phyloP scores from a whole-genome alignment of 2,329 filamentous ascomycete genomes.

The Cytospora paraplurivora region DNA sequence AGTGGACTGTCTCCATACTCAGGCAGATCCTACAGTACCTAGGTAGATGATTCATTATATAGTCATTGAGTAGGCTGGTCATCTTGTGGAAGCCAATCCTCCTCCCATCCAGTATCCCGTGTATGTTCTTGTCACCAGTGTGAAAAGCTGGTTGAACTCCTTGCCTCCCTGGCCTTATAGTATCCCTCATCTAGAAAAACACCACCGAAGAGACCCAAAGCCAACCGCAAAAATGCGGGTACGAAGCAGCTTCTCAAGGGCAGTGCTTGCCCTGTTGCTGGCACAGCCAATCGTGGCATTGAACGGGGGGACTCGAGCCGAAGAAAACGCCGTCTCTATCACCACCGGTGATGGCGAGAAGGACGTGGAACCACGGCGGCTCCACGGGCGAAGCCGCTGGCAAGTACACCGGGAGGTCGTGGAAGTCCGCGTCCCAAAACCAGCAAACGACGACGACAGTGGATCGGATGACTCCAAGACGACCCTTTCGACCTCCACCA shows the following conservation, averaged over 20 bases:
- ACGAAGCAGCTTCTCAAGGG: not conserved
- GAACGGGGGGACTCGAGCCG: not conserved
- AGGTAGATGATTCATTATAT: too few species aligned
- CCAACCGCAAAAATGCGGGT: not conserved
- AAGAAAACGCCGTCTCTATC: not conserved
- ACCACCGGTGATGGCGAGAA: not conserved
- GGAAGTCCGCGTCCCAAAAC: not conserved
- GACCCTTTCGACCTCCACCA: slow-evolving; percentile 4
- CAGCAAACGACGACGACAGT: slow-evolving; percentile 24
- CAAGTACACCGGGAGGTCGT: not conserved
- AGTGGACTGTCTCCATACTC: not conserved
- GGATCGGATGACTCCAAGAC: slow-evolving; percentile 24
- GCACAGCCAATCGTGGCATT: not conserved
- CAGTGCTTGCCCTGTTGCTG: not conserved
- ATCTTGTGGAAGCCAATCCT: too few species aligned
- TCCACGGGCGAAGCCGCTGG: not conserved
- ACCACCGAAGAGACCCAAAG: not conserved
- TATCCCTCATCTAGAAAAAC: not conserved
- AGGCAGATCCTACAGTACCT: too few species aligned
- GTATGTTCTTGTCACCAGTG: too few species aligned
- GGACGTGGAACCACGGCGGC: slow-evolving; percentile 4
- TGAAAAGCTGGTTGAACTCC: too few species aligned
- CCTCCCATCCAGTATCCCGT: too few species aligned
- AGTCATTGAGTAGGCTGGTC: too few species aligned
- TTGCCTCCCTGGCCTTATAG: not conserved